A percentile compares a stretch with the other conserved stretches of the same genome.
These are phyloP conservation scores for Spergularia bocconei DNA, from an alignment of 148 eudicot species.

Conservation along the genomic window DNA sequence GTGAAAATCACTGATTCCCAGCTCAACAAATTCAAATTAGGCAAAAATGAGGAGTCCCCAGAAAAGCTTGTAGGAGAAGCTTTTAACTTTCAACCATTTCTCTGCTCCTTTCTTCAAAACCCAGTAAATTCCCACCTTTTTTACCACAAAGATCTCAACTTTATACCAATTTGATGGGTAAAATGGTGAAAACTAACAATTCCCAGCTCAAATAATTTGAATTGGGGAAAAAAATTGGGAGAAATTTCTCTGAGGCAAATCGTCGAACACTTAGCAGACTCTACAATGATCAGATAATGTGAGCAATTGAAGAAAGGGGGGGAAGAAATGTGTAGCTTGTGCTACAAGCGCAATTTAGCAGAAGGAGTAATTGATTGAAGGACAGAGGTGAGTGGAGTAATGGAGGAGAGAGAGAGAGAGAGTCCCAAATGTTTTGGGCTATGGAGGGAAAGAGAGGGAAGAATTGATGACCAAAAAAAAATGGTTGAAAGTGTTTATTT, in stretches of 20 bases:
- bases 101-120: too few species aligned
- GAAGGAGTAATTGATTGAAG: conserved; percentile 19
- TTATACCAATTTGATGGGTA: background rate
- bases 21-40: background rate
- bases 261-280: conserved; percentile 6
- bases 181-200: background rate
- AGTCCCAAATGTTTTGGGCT: conserved; percentile 9
- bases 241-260: conserved; percentile 11
- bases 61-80: too few species aligned
- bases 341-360: conserved; percentile 23
- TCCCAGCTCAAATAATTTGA: too few species aligned
- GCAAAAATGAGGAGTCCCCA: conserved; percentile 23
- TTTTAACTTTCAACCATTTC: too few species aligned
- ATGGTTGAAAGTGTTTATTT: background rate
- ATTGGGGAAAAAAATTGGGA: too few species aligned
- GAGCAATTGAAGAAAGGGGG: background rate
- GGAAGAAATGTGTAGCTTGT: background rate
- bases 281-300: conserved; percentile 6
- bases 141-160: background rate
- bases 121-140: background rate
- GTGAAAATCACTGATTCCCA: background rate
- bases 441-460: conserved; percentile 26
- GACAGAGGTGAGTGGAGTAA: conserved; percentile 19
- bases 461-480: conserved; percentile 27
- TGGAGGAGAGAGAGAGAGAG: conserved; percentile 28